Evolutionary conservation across 768 basidiomycete species (phyloP), one percentile per base, ranked within the genome.

Genomic region (Lactifluus echinatus): DNA sequence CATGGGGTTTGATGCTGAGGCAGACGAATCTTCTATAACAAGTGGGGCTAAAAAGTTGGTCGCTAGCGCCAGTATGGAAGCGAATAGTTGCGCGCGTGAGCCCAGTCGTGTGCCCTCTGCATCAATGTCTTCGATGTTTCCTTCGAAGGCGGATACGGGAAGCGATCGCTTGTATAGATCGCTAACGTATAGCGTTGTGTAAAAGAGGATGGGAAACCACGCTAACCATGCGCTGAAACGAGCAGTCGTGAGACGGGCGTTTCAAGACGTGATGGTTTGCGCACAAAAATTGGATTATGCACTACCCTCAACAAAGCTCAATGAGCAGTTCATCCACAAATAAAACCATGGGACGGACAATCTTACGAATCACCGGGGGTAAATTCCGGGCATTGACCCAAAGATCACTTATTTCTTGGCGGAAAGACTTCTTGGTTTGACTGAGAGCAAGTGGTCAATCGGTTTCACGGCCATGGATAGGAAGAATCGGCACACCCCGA

Each of bases 201-300:
- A 94, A 71, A 94, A 93, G 1, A 95, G 75, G 24, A 93, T 72
- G 0, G 94, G 93, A 66, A 95, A 96, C 95, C 95, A 97, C 8
- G 82, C 88, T 57, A 93, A 76, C 84, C 84, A 94, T 12, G 83
- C 79, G 59, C 89, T 91, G 55, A 11, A 31, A 40, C 37, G 34
- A 50, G 28, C 11, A 17, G 24, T 49, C 7, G 42, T 54, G 45
- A 45, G 43, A 17, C 34, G n/a, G n/a, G 50, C 15, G 53, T 43
- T 29, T 44, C 39, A 50, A 23, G 28, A 47, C 7, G 10, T 10
- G 23, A 36, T 40, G 33, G 15, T 15, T 11, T 33, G 34, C 37
- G 64, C 67, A 89, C 85, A 90, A 89, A 69, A 89, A 87, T 71
- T 90, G 87, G 19, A 89, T 82, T 28, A 86, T 70, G 62, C 81